Evolutionary conservation across 306 rosid species (phyloP).

Genomic region (Benincasa hispida): DNA sequence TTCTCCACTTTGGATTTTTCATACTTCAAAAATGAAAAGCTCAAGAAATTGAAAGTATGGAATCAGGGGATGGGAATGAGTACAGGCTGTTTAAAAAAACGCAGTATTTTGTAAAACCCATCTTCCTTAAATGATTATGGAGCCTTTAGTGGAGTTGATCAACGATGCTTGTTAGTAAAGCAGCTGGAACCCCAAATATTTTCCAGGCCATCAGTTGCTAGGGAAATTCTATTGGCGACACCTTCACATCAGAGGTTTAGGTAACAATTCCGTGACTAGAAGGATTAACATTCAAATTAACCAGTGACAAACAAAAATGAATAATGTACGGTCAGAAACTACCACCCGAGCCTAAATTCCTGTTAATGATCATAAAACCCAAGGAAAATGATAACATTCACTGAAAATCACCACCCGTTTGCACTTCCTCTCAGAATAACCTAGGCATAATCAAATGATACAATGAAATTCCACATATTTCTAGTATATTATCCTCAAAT

Average conservation of each 20-base stretch:
- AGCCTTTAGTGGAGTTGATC: background rate
- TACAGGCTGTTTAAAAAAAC: background rate
- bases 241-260: background rate
- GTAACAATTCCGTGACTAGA: background rate
- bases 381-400: background rate
- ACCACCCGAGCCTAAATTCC: background rate
- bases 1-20: background rate
- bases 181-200: background rate
- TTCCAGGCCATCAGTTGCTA: background rate
- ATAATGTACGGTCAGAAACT: background rate
- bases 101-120: background rate
- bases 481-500: background rate
- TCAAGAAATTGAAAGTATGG: background rate
- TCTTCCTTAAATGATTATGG: background rate
- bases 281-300: background rate
- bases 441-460: background rate
- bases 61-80: background rate
- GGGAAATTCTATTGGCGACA: background rate
- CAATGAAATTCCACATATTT: background rate
- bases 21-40: background rate
- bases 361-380: background rate
- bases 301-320: background rate
- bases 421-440: background rate
- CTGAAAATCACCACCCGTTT: background rate
- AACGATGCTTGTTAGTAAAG: background rate